phyloP scores from a whole-genome alignment of 306 rosid species.

The Cucumis sativus region DNA sequence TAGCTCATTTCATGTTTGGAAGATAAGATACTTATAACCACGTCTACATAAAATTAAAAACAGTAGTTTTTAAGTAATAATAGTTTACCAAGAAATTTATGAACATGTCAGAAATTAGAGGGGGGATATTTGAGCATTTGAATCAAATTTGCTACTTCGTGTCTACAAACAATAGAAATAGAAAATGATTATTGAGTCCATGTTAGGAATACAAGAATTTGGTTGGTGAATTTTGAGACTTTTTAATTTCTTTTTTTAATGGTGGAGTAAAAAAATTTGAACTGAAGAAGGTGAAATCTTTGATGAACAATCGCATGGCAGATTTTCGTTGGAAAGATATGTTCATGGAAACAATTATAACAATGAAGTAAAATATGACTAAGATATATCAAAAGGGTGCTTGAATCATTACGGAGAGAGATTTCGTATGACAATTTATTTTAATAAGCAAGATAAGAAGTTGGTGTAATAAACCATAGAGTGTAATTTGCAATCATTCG shows the following conservation, averaged over 20 bases:
- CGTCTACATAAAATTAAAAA: not conserved
- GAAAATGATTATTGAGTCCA: not conserved
- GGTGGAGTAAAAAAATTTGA: too few species aligned
- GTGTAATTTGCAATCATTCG: not conserved
- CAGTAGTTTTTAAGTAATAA: not conserved
- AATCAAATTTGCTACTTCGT: not conserved
- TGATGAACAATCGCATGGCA: too few species aligned
- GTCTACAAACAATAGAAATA: not conserved
- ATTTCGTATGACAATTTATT: not conserved
- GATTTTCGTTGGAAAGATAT: too few species aligned
- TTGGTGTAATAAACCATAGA: not conserved
- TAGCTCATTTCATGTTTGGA: too few species aligned
- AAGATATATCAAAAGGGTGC: not conserved
- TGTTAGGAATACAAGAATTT: not conserved
- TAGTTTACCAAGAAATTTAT: not conserved
- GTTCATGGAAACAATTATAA: not conserved
- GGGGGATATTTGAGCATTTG: not conserved
- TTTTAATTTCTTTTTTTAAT: too few species aligned
- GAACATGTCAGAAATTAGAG: not conserved
- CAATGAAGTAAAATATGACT: not conserved
- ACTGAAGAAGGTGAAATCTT: too few species aligned
- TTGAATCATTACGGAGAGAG: not conserved
- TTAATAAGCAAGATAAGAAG: not conserved
- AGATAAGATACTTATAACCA: not conserved
- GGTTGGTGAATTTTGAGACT: not conserved